Evolutionary conservation across 2,329 filamentous ascomycete species (phyloP), one percentile per base, ranked within the genome.

Genomic region (Aspergillus fischeri): DNA sequence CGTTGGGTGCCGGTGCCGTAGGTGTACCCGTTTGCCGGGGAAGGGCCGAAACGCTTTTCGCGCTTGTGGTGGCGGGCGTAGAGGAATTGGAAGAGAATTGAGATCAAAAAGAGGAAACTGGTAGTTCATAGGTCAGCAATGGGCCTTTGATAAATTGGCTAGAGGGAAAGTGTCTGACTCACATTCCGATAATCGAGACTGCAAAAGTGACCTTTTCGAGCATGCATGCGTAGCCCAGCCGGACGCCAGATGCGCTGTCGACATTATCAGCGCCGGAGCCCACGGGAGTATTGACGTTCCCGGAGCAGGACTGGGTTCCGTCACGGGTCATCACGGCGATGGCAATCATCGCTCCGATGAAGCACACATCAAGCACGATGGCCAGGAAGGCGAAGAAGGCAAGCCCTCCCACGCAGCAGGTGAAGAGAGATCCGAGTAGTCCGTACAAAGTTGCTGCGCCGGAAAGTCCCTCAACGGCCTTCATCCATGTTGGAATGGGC

Each of bases 371-470:
- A 50, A 97, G 79, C 25, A 92, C 60, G 61, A 96, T 84, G 61
- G 84, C 89, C 54, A 94, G 62, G 67, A 87, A 81, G 3, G 89
- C 89, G 58, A 92, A 88, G 73, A 93, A 80, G 4, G 82, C 79
- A 59, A 89, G 82, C 28, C 91, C 91, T 38, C 89, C 91, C 5
- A 96, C 77, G 70, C 85, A 94, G 79, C 90, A 91, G 8, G 93
- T 87, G 41, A 95, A 77, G 32, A 94, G 63, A 14, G 91, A 77
- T n/a, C 86, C 89, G 53, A 88, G 73, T 58, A 91, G 75, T 52
- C 86, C 86, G 78, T 96, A 97, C 8, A 95, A 70, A 0, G 87
- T 83, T 2, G 86, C 90, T 1, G 82, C 82, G 52, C 92, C 92
- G 0, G 90, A 83, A 58, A 97, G 86, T 61, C 90, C 91, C 68